Evolutionary conservation across 1,284 basidiomycete species (phyloP), one percentile per base, ranked within the genome.

Genomic region (Pyrrhoderma lamaoense): DNA sequence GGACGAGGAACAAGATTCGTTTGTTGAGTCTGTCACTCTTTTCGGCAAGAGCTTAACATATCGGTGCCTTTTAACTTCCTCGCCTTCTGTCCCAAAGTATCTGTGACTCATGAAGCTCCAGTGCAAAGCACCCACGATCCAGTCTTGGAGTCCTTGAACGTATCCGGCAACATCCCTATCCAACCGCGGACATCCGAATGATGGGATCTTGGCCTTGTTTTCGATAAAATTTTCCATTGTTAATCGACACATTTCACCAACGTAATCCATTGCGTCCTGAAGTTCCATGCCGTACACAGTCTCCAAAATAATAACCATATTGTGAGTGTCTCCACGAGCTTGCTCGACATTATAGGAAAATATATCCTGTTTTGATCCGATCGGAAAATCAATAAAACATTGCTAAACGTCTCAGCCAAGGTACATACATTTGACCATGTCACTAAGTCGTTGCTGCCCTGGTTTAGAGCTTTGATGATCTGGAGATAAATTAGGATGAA

Each of bases 271-370:
- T 31, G 71, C 69, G 43, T 61, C 61, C 56, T 73, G 71, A 3
- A 72, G 62, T 49, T 60, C 62, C 25, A 70, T 60, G 19, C 64
- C 63, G 21, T 70, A 60, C 23, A 34, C 42, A 7, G 35, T 21
- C 21, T 48, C 38, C 23, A 69, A 62, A 49, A 71, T 65, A 14
- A 64, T 62, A 52, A 73, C 64, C 65, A 71, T 67, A 62, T 72
- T 73, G 60, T 73, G 70, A 22, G 65, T 70, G 54, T 72, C 70
- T 35, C 69, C 70, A 61, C 60, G 63, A 2, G 69, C 62, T 57
- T 72, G 70, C 55, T 73, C 70, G 44, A 69, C 66, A 52, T 72
- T 72, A 62, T 65, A 73, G 1, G 71, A 73, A 59, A 70, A 72
- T 38, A 72, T 65, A 57, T 72, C 70, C 69, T 73, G 57, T 21